Conservation (phyloP, 108 stramenopile species). For the Skeletonema potamos region DNA sequence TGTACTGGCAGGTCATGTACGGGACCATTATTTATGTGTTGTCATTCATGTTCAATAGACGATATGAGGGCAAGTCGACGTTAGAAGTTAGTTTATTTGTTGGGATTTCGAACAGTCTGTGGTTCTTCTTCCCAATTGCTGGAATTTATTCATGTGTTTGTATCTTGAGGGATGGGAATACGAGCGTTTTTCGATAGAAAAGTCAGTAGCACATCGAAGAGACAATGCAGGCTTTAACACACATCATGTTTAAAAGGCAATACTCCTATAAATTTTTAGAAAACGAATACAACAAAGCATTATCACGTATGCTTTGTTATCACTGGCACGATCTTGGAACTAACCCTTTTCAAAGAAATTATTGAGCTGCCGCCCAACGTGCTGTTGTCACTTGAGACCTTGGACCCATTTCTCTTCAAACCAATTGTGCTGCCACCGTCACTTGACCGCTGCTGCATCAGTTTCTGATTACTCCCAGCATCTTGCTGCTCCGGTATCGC, state of each 20-base stretch:
- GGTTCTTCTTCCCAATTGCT: conserved; percentile 71
- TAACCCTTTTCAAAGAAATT: not conserved
- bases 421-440: not conserved
- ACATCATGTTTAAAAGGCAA: too few relatives aligned
- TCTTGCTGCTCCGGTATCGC: not conserved
- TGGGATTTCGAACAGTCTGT: conserved; percentile 70
- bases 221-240: too few relatives aligned
- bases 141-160: conserved; percentile 62
- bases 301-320: not conserved
- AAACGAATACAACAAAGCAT: not conserved
- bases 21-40: conserved; percentile 79
- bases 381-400: not conserved
- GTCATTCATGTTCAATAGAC: conserved; percentile 66
- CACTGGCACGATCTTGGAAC: not conserved
- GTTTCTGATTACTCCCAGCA: not conserved
- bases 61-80: conserved; percentile 55
- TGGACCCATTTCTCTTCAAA: not conserved
- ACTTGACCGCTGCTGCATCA: not conserved
- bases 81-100: conserved; percentile 69
- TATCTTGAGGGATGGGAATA: conserved; percentile 63
- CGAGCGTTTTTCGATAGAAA: conserved; percentile 42
- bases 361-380: not conserved
- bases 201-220: too few relatives aligned
- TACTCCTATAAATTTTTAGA: not conserved
- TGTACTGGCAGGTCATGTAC: conserved; percentile 83